Base-by-base conservation (phyloP, 1,284 basidiomycete species). In the Malassezia japonica region DNA sequence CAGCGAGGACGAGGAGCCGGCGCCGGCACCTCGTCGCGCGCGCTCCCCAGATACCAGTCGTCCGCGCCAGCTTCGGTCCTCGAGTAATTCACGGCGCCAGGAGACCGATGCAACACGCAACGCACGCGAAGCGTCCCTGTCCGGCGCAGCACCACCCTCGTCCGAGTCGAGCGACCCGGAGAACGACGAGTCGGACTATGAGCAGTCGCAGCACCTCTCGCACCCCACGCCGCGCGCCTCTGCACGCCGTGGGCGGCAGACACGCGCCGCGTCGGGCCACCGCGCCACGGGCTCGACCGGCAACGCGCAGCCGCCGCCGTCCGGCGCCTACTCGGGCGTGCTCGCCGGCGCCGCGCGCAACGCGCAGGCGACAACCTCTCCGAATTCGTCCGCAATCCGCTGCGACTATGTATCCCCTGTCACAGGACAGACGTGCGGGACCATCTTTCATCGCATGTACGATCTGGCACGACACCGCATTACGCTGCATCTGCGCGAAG, bases 331-430 rank as follows among this genome's bases (percentile, higher is more conserved):
- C 27, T 10, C 41, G 2, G 29, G 28, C 7, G 29, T 21, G 6
- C 16, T 21, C 16, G 31, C 23, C 5, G 34, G n/a, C n/a, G 54
- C 48, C 13, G 48, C 52, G 8, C 36, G 41, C 33, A 10, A 13
- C 5, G 33, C 25, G 4, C 43, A 31, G 25, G 0, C 15, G 16
- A 12, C 18, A 33, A 8, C 46, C 46, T 40, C 31, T 25, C 6
- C 47, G 46, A 44, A 34, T 31, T 33, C 29, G 1, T 38, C 44
- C 1, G 48, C 48, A 10, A 66, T 61, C 10, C 61, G 59, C n/a
- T 72, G 70, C 55, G 65, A 72, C 56, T 72, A 71, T 40, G 52
- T 67, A 12, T 62, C 59, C 13, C 70, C 68, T 16, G 34, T 68
- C 24, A 70, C 60, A 8, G 56, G 57, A 21, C 39, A 54, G n/a